These are phyloP conservation scores for Hippophae rhamnoides DNA, from an alignment of 306 rosid genomes.

Conservation along the genomic window DNA sequence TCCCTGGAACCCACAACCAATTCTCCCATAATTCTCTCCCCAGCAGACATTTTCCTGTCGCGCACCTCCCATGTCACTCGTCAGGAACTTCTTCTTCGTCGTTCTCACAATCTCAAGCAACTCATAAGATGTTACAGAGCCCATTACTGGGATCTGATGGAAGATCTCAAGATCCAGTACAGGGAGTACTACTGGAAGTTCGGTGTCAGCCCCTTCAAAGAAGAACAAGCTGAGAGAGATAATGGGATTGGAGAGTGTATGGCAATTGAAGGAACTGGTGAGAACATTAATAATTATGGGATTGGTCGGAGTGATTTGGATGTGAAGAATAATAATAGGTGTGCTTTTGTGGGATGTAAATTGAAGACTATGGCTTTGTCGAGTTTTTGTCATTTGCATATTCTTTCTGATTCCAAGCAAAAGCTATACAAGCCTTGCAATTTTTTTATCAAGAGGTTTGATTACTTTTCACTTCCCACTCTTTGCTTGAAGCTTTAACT, in stretches of 20 bases:
- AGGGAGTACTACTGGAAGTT: constrained; percentile 51
- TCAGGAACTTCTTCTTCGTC: constrained; percentile 24
- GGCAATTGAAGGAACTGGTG: not conserved
- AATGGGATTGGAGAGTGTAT: constrained; percentile 11
- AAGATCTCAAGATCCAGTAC: constrained; percentile 35
- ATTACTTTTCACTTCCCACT: not conserved
- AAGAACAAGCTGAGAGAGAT: constrained; percentile 3
- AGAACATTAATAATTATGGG: too few relatives aligned
- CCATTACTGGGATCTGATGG: constrained; percentile 52
- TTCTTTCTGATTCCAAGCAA: constrained; percentile 50
- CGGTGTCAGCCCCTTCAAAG: constrained; percentile 55
- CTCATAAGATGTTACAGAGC: constrained; percentile 16
- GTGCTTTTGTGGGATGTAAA: constrained; percentile 44
- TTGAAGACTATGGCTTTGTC: constrained; percentile 50
- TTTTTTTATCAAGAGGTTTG: constrained; percentile 41
- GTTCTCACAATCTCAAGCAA: constrained; percentile 17
- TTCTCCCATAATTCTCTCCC: not conserved
- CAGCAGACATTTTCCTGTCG: not conserved
- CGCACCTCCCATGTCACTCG: constrained; percentile 16
- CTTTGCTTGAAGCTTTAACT: too few relatives aligned
- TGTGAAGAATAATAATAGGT: constrained; percentile 1
- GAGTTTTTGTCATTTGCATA: constrained; percentile 45
- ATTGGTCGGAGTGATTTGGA: not conserved
- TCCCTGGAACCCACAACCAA: not conserved
- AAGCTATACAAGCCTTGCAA: constrained; percentile 51